Evolutionary conservation across 331 rosid genomes (phyloP).

Genomic region (Prunus yedoensis): DNA sequence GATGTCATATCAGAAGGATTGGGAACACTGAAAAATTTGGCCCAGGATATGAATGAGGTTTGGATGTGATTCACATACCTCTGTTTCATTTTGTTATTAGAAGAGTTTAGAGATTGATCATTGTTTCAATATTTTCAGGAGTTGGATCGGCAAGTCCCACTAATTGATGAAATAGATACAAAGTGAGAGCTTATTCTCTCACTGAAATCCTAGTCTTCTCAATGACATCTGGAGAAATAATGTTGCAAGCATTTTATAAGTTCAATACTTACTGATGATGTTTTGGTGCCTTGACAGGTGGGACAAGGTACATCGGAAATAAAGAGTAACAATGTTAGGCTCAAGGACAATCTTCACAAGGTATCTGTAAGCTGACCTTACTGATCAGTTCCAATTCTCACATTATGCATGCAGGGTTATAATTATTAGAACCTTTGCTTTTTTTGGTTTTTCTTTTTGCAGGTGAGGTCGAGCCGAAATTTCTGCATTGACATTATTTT

Average conservation of each 20-base stretch:
- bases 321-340: slow-evolving; percentile 64
- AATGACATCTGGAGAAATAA: slow-evolving; percentile 11
- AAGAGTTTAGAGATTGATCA: slow-evolving; percentile 12
- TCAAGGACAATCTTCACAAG: slow-evolving; percentile 65
- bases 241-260: slow-evolving; percentile 3
- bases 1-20: slow-evolving; percentile 91
- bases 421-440: slow-evolving; percentile 17
- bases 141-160: slow-evolving; percentile 80
- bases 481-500: slow-evolving; percentile 82
- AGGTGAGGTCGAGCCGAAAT: slow-evolving; percentile 88
- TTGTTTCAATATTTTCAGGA: slow-evolving; percentile 55
- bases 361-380: slow-evolving; percentile 33
- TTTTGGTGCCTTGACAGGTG: slow-evolving; percentile 44
- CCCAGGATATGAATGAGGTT: slow-evolving; percentile 88
- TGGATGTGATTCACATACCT: slow-evolving; percentile 28
- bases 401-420: not conserved
- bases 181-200: slow-evolving; percentile 43
- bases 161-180: slow-evolving; percentile 76
- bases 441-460: not conserved
- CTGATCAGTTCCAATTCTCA: not conserved
- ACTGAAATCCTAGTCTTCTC: not conserved
- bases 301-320: slow-evolving; percentile 67
- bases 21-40: slow-evolving; percentile 67
- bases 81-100: not conserved
- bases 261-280: not conserved